Percentiles rank a stretch among this genome's conserved stretches.
Evolutionary conservation across 2,329 filamentous ascomycete species (phyloP).

Genomic region (Plectosphaerella plurivora): DNA sequence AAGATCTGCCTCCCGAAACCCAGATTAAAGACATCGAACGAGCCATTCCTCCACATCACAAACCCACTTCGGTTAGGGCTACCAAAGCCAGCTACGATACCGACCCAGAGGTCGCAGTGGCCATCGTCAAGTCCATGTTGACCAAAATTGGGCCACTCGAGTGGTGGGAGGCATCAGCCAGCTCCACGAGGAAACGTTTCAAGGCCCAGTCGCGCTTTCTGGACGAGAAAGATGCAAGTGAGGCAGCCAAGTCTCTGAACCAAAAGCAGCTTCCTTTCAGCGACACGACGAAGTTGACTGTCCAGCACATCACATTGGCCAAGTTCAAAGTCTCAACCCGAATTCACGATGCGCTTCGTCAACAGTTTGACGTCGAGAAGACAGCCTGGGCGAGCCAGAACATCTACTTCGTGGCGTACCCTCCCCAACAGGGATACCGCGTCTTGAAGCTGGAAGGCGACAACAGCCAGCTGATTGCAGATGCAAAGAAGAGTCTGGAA

Average conservation of each 20-base stretch:
- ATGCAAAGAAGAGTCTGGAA: conserved; percentile 25
- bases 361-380: conserved; percentile 19
- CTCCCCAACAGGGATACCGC: conserved; percentile 18
- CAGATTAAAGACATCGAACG: conserved; percentile 10
- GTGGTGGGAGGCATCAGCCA: conserved; percentile 19
- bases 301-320: conserved; percentile 28
- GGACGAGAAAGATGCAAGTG: conserved; percentile 28
- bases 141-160: conserved; percentile 25
- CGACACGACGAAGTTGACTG: conserved; percentile 24
- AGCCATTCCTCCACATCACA: conserved; percentile 11
- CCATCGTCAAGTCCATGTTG: conserved; percentile 22
- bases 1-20: conserved; percentile 13
- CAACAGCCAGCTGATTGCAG: conserved; percentile 19
- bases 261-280: conserved; percentile 23
- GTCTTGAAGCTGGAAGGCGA: conserved; percentile 33
- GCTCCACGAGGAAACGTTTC: conserved; percentile 23
- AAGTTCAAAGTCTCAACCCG: conserved; percentile 30
- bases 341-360: conserved; percentile 26
- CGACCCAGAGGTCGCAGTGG: conserved; percentile 15
- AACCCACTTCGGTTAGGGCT: conserved; percentile 14
- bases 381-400: conserved; percentile 23
- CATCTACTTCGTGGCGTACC: conserved; percentile 20
- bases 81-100: conserved; percentile 15
- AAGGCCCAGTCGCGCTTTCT: conserved; percentile 34
- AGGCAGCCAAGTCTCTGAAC: conserved; percentile 26